Conservation (phyloP, 495 filamentous ascomycete genomes). For the Pseudotulostoma volvatum region DNA sequence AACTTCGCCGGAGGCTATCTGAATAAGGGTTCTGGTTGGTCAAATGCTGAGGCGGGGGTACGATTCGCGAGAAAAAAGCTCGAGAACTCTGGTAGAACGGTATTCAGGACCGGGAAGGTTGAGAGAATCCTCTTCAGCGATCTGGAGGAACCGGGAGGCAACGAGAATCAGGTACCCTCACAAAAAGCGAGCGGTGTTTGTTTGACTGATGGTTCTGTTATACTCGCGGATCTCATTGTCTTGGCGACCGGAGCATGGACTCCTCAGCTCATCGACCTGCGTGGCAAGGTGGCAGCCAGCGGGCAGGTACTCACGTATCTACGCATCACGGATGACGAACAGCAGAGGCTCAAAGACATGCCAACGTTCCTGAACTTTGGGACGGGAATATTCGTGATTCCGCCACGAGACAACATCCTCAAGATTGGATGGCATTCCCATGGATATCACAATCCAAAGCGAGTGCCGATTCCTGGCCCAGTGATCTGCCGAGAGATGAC, state of each 20-base stretch:
- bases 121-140: constrained; percentile 31
- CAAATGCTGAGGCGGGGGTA: constrained; percentile 62
- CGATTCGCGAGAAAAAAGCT: constrained; percentile 47
- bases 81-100: constrained; percentile 41
- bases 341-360: constrained; percentile 40
- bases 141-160: neutral
- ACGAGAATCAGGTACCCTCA: constrained; percentile 3
- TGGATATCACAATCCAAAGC: constrained; percentile 59
- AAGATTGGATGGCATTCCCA: constrained; percentile 73
- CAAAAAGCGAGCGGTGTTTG: constrained; percentile 35
- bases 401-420: constrained; percentile 50
- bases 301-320: constrained; percentile 74
- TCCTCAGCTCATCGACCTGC: constrained; percentile 53
- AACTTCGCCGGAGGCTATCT: constrained; percentile 57
- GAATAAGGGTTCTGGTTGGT: constrained; percentile 71
- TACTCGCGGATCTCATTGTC: constrained; percentile 57
- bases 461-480: constrained; percentile 22
- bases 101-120: constrained; percentile 47
- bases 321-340: constrained; percentile 49
- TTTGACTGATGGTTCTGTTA: constrained; percentile 31
- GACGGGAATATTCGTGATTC: constrained; percentile 70
- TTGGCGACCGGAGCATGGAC: constrained; percentile 84
- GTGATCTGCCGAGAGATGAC: constrained; percentile 5
- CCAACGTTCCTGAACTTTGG: constrained; percentile 68
- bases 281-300: constrained; percentile 57